Evolutionary conservation across 768 basidiomycete species (phyloP), one percentile per base, ranked within the genome.

Genomic region (Mrakia hoshinonis): DNA sequence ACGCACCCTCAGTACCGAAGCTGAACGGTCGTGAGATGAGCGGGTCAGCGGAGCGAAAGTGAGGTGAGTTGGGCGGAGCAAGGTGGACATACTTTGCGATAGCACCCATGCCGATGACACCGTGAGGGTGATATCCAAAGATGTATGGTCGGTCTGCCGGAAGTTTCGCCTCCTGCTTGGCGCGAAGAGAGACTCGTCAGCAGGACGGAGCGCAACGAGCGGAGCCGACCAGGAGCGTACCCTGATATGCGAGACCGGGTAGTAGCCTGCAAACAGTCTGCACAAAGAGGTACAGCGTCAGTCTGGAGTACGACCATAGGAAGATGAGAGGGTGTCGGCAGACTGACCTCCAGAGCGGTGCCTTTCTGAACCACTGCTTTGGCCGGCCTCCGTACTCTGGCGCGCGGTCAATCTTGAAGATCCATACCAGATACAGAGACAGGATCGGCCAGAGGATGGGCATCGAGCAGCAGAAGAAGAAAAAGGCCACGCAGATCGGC

Each of bases 71-170:
- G 34, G 51, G 36, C 11, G 26, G 13, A 54, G 43, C 24, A 43
- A 18, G 13, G n/a, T 4, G 7, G 60, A 66, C 70, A 13, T 13
- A 73, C 65, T 73, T 73, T 20, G 54, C 46, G 10, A 61, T 64
- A 12, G 80, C 89, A 77, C 82, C 95, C 93, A 96, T 97, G 76
- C 95, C 94, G 78, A 99, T 97, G 75, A 99, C 97, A 49, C 94
- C 96, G 80, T 99, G 96, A 22, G 96, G 96, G 80, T 99, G 96
- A 80, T 97, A 97, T 10, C 95, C 96, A 80, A 99, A 99, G 18
- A 99, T 85, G 81, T 99, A 99, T 24, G 91, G 88, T 74, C 93
- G 82, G 79, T 96, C 91, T 13, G 95, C 82, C 0, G 95, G 92
- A 29, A 99, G 84, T 74, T 95, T 91, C 46, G 86, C 88, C 81